These are phyloP conservation scores for Colletotrichum salicis DNA, from an alignment of 2,329 filamentous ascomycete genomes.

Conservation along the genomic window DNA sequence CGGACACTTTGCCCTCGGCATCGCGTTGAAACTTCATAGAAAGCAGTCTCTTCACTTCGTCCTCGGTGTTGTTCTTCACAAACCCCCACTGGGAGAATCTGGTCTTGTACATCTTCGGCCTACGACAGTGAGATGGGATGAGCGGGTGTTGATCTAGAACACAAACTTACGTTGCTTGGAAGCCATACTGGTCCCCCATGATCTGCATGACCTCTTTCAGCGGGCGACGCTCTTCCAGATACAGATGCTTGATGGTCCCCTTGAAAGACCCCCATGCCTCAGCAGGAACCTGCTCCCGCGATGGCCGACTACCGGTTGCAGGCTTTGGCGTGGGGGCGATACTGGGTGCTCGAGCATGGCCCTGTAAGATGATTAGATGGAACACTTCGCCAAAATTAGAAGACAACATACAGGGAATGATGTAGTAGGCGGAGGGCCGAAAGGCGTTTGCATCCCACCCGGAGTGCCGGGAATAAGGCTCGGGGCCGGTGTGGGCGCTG, in stretches of 20 bases:
- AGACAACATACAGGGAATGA: slow-evolving; percentile 30
- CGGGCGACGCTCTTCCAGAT: slow-evolving; percentile 60
- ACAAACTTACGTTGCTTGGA: slow-evolving; percentile 59
- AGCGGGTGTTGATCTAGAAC: no score
- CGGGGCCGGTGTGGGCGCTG: slow-evolving; percentile 31
- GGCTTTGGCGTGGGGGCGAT: slow-evolving; percentile 42
- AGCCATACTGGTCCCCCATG: slow-evolving; percentile 60
- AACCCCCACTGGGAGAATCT: slow-evolving; percentile 66
- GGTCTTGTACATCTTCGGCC: slow-evolving; percentile 67
- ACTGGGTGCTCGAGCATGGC: slow-evolving; percentile 25
- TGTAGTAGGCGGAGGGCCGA: slow-evolving; percentile 32
- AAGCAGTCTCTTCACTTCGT: slow-evolving; percentile 61
- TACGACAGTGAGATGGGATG: slow-evolving; percentile 40
- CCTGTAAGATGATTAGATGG: slow-evolving; percentile 24
- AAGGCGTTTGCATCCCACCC: slow-evolving; percentile 25
- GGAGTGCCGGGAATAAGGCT: slow-evolving; percentile 24
- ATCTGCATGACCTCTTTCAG: slow-evolving; percentile 64
- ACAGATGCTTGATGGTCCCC: slow-evolving; percentile 55
- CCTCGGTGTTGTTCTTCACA: slow-evolving; percentile 65
- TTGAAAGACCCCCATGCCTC: slow-evolving; percentile 61
- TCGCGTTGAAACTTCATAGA: slow-evolving; percentile 64
- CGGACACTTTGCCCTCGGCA: slow-evolving; percentile 62
- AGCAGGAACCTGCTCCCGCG: slow-evolving; percentile 56
- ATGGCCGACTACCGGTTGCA: slow-evolving; percentile 48
- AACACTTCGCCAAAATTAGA: neutral